Evolutionary conservation across 192 early-diverging fungal genomes (phyloP), one percentile per base, ranked within the genome.

Genomic region (Coemansia sp.): DNA sequence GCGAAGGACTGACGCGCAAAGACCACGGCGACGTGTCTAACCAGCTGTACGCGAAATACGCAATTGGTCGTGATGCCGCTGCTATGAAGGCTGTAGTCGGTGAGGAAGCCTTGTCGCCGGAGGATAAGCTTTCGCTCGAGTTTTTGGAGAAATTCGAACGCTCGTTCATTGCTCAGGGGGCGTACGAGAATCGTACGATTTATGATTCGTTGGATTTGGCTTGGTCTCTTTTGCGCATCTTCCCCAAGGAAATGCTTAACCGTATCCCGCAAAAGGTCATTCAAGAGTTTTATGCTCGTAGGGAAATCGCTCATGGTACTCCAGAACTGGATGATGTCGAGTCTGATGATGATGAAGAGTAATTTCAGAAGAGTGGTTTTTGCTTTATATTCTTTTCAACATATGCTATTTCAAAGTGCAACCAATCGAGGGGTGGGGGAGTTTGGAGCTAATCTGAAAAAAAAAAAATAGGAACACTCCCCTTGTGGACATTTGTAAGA

Each of bases 1-100:
- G 97, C 67, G 96, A 97, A 75, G 95, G 95, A 34, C 88, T 98
- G 82, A 99, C 97, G 12, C 88, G 97, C 37, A 96, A 95, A 77
- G 97, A 99, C 82, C 97, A 99, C 75, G 94, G 95, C 67, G 97
- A 99, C 86, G 97, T 99, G 34, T 97, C 94, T 9, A 99, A 98
- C 85, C 97, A 99, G 85, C 80, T 99, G 77, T 99, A 99, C 77
- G 97, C 97, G 66, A 99, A 99, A 82, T 99, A 99, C 78, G 98
- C 98, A 29, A 99, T 99, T 84, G 98, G 98, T 68, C 86, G 92
- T 67, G 98, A 99, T 75, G 98, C 98, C 2, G 94, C 95, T 17
- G 93, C 98, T 19, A 99, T 99, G 98, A 99, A 99, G 87, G 98
- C 98, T 31, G 98, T 99, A 31, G 98, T 99, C 41, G 98, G 98